phyloP scores from a whole-genome alignment of 179 eudicot species.

The Spinacia oleracea region DNA sequence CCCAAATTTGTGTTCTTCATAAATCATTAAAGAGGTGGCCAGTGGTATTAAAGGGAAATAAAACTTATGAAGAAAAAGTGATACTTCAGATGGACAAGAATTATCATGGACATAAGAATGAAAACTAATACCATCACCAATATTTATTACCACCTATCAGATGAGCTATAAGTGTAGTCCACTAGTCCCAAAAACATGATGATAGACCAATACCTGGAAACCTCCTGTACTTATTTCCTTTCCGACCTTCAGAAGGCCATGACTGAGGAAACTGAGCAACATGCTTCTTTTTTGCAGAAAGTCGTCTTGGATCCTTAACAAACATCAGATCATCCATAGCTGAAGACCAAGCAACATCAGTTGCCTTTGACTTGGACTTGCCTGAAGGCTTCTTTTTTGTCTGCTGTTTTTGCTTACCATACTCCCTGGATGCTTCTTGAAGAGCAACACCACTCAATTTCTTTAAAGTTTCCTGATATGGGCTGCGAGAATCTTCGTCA shows the following conservation, averaged over 20 bases:
- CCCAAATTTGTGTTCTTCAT: too few relatives aligned
- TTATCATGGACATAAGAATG: background rate
- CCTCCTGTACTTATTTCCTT: conserved; percentile 53
- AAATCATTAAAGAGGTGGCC: background rate
- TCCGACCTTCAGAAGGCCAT: conserved; percentile 68
- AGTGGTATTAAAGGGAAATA: background rate
- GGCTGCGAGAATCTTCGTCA: conserved; percentile 41
- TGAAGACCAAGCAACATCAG: conserved; percentile 45
- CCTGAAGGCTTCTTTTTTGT: conserved; percentile 46
- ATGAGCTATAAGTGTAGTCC: background rate
- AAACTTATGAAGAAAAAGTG: background rate
- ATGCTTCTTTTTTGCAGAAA: conserved; percentile 64
- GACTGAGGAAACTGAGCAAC: conserved; percentile 65
- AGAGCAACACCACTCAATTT: conserved; percentile 79
- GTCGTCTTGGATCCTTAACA: conserved; percentile 77
- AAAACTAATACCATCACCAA: background rate
- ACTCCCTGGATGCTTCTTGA: conserved; percentile 76
- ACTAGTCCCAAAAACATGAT: background rate
- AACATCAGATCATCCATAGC: conserved; percentile 71
- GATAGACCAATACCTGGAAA: conserved; percentile 57
- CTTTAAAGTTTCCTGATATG: conserved; percentile 46
- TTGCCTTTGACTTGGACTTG: conserved; percentile 26
- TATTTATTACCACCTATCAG: too few relatives aligned
- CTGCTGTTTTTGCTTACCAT: conserved; percentile 55
- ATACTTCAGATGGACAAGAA: background rate